These are phyloP conservation scores for Monosporascus sp. DNA, from an alignment of 2,329 filamentous ascomycete species.

Conservation along the genomic window DNA sequence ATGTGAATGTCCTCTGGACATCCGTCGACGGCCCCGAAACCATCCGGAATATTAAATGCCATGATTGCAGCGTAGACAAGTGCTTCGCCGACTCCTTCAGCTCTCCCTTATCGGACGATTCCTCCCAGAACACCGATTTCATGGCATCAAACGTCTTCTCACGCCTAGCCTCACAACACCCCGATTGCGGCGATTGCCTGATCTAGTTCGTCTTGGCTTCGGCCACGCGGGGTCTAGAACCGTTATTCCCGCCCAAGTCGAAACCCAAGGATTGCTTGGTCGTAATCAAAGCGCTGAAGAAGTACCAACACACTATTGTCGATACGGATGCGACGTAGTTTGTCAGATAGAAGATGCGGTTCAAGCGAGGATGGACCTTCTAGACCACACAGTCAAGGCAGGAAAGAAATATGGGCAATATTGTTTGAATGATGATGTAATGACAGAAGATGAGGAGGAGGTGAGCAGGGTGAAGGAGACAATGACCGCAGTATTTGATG, in stretches of 20 bases:
- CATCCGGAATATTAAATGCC: conserved; percentile 33
- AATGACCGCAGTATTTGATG: conserved; percentile 26
- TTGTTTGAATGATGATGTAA: conserved; percentile 38
- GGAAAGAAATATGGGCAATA: conserved; percentile 31
- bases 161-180: conserved; percentile 29
- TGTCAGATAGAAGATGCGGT: conserved; percentile 37
- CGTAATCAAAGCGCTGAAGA: conserved; percentile 32
- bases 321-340: conserved; percentile 34
- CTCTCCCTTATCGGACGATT: conserved; percentile 27
- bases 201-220: conserved; percentile 33
- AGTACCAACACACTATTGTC: conserved; percentile 36
- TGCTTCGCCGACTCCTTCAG: conserved; percentile 37
- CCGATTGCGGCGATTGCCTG: conserved; percentile 36
- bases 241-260: conserved; percentile 28
- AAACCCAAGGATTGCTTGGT: conserved; percentile 26
- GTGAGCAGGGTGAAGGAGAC: conserved; percentile 28
- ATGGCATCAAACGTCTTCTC: conserved; percentile 32
- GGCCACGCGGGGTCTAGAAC: conserved; percentile 28
- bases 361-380: conserved; percentile 30
- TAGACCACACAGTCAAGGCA: conserved; percentile 29
- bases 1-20: conserved; percentile 35
- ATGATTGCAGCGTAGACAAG: conserved; percentile 34
- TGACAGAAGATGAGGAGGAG: conserved; percentile 27
- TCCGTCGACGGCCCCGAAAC: conserved; percentile 34
- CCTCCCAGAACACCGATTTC: conserved; percentile 30